These are phyloP conservation scores for Hanseniaspora nectarophila DNA, from an alignment of 805 yeast species.

Conservation along the genomic window DNA sequence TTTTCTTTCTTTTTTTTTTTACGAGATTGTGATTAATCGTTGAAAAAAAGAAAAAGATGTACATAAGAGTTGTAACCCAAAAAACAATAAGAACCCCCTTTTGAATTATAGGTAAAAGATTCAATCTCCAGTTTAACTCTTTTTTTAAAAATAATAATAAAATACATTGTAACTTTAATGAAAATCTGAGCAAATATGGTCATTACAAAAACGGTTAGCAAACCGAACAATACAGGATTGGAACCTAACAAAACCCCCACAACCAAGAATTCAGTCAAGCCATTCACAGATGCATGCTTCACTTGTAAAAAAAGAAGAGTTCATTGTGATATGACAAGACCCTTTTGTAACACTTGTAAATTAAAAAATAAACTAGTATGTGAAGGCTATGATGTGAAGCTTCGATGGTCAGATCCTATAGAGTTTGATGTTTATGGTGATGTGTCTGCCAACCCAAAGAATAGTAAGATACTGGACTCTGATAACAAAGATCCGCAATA, in stretches of 20 bases:
- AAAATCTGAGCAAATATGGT: neutral
- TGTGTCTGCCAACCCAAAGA: conserved; percentile 21
- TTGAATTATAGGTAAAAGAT: no score
- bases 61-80: no score
- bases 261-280: conserved; percentile 41
- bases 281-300: conserved; percentile 72
- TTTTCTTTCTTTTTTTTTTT: neutral
- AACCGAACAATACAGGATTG: neutral
- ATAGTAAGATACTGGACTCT: conserved; percentile 15
- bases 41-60: no score
- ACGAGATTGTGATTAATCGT: neutral
- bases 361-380: conserved; percentile 54
- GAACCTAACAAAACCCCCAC: neutral
- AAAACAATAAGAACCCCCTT: no score
- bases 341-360: conserved; percentile 56
- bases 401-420: conserved; percentile 58
- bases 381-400: conserved; percentile 71
- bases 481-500: conserved; percentile 38
- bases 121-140: no score
- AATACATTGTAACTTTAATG: no score
- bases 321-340: conserved; percentile 63
- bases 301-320: conserved; percentile 74
- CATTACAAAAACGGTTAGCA: neutral
- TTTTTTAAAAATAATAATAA: no score
- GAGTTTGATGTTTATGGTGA: conserved; percentile 38